Evolutionary conservation across 441 rosid species (phyloP).

Genomic region (Eutrema salsugineum): DNA sequence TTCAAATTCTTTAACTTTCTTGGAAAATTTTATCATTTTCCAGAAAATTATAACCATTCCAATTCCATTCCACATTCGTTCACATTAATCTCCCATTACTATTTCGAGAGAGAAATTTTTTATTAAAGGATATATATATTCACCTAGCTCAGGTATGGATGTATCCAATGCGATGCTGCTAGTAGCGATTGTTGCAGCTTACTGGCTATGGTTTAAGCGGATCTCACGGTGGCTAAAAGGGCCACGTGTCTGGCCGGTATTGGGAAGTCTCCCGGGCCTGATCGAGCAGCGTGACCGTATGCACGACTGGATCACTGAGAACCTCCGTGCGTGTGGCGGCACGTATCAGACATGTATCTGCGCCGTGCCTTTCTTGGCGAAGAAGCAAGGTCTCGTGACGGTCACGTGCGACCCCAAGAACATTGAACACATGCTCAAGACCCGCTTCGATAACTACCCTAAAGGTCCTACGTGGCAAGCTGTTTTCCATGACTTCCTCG

Average conservation of each 20-base stretch:
- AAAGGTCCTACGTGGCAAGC: slow-evolving; percentile 99
- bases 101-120: not conserved
- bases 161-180: slow-evolving; percentile 47
- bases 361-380: slow-evolving; percentile 71
- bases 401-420: slow-evolving; percentile 91
- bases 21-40: not conserved
- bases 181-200: slow-evolving; percentile 54
- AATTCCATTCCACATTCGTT: not conserved
- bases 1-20: not conserved
- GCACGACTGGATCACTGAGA: slow-evolving; percentile 95
- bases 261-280: slow-evolving; percentile 90
- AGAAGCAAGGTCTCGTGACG: slow-evolving; percentile 86
- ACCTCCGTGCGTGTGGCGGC: slow-evolving; percentile 84
- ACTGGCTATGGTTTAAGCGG: slow-evolving; percentile 75
- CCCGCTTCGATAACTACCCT: slow-evolving; percentile 86
- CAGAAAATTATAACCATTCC: not conserved
- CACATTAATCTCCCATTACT: not conserved
- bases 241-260: slow-evolving; percentile 79
- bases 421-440: slow-evolving; percentile 76
- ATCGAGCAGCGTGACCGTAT: slow-evolving; percentile 77
- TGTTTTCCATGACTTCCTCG: slow-evolving; percentile 86
- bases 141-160: slow-evolving; percentile 46
- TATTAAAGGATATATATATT: not conserved
- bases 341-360: slow-evolving; percentile 95
- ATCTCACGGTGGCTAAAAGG: slow-evolving; percentile 71